These are phyloP conservation scores for Xylaria multiplex DNA, from an alignment of 2,329 filamentous ascomycete species.

Conservation along the genomic window DNA sequence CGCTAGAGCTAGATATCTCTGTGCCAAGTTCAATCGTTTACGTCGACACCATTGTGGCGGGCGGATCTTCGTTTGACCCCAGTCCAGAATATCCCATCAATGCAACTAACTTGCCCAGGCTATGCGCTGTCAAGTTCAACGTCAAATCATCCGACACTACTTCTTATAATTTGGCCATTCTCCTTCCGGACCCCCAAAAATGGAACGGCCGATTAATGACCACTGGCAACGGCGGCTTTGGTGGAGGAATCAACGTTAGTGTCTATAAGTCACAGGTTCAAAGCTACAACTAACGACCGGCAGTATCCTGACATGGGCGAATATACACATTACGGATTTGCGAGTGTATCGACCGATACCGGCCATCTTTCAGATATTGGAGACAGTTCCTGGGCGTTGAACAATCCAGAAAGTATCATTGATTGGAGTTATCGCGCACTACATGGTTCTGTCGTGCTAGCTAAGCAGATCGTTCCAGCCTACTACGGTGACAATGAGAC, in stretches of 20 bases:
- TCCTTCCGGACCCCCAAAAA: constrained; percentile 42
- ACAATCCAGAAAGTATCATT: constrained; percentile 42
- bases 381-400: constrained; percentile 45
- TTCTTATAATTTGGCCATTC: constrained; percentile 49
- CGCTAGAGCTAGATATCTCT: background rate
- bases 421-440: constrained; percentile 41
- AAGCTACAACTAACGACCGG: background rate
- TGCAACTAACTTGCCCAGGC: constrained; percentile 46
- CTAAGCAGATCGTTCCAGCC: constrained; percentile 55
- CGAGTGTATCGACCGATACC: constrained; percentile 48
- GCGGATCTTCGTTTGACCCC: constrained; percentile 21
- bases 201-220: constrained; percentile 50
- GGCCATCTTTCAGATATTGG: constrained; percentile 46
- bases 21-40: constrained; percentile 5
- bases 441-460: constrained; percentile 50
- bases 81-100: constrained; percentile 25
- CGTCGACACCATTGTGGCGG: background rate
- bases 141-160: constrained; percentile 45
- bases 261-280: background rate
- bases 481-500: constrained; percentile 53
- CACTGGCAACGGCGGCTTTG: constrained; percentile 49
- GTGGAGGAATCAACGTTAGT: constrained; percentile 49
- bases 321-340: constrained; percentile 46
- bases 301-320: constrained; percentile 41
- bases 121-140: constrained; percentile 49